A percentile compares a stretch with the other conserved stretches of the same genome.
These are phyloP conservation scores for Phytopythium montanum DNA, from an alignment of 352 stramenopile genomes.

Conservation along the genomic window DNA sequence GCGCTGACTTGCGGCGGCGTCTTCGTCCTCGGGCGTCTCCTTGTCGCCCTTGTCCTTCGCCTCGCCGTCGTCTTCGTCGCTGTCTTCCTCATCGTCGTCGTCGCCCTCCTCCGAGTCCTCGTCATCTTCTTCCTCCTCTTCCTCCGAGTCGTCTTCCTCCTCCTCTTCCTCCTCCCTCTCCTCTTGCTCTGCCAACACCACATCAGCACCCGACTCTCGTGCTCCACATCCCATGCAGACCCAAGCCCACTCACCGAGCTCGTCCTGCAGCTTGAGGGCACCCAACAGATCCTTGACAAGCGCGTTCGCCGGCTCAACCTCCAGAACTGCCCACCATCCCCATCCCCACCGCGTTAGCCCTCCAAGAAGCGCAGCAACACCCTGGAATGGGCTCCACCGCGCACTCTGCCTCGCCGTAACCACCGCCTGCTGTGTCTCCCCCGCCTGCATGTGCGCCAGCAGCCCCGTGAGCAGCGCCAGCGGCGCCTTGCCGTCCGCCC, in stretches of 20 bases:
- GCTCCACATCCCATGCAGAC: not conserved
- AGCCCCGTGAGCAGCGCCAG: constrained; percentile 54
- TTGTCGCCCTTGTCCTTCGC: constrained; percentile 5
- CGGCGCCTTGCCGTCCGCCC: constrained; percentile 54
- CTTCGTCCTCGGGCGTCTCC: constrained; percentile 5
- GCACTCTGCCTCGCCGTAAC: constrained; percentile 41
- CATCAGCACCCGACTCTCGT: not conserved
- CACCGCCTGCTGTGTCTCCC: constrained; percentile 49
- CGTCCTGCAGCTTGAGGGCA: constrained; percentile 56
- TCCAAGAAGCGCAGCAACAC: not conserved
- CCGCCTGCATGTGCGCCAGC: constrained; percentile 51
- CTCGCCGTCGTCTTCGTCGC: constrained; percentile 14
- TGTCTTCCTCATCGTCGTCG: constrained; percentile 18
- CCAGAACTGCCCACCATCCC: constrained; percentile 31
- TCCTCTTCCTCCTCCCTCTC: constrained; percentile 17
- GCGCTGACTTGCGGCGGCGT: not conserved
- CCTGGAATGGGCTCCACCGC: constrained; percentile 6
- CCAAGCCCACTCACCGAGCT: constrained; percentile 25
- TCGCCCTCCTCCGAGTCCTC: constrained; percentile 26
- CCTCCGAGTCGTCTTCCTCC: constrained; percentile 20
- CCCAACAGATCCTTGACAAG: constrained; percentile 62
- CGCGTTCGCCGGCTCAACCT: constrained; percentile 50
- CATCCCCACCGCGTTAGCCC: not conserved
- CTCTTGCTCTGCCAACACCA: constrained; percentile 25
- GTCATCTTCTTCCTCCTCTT: constrained; percentile 54